Conservation (phyloP, 1,284 basidiomycete species). For the Leccinum fuscescens region DNA sequence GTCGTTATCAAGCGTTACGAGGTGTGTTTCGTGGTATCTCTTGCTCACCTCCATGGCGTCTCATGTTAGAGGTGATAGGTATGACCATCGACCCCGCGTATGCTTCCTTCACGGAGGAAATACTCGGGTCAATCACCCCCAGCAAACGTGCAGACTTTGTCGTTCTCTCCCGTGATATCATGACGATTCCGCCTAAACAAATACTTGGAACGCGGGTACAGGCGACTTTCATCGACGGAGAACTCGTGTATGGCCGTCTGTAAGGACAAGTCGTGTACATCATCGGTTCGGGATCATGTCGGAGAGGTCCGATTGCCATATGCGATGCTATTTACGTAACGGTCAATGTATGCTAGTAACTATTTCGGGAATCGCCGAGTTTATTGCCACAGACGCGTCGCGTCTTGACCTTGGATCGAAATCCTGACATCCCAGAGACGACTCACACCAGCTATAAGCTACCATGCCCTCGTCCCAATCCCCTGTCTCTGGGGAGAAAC, state of each 20-base stretch:
- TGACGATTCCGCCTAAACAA: constrained; percentile 58
- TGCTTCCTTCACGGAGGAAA: constrained; percentile 78
- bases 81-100: constrained; percentile 83
- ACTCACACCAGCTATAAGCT: background rate
- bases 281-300: background rate
- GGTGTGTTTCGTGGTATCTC: constrained; percentile 43
- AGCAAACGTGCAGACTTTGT: constrained; percentile 88
- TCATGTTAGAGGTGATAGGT: constrained; percentile 34
- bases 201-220: constrained; percentile 73
- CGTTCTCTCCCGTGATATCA: constrained; percentile 79
- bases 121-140: constrained; percentile 66
- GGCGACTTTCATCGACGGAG: constrained; percentile 79
- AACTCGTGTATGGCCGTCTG: constrained; percentile 56
- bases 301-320: too few species aligned
- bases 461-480: constrained; percentile 19
- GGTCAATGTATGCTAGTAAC: background rate
- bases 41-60: background rate
- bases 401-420: background rate
- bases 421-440: background rate
- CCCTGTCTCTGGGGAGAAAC: constrained; percentile 27
- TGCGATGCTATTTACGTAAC: background rate
- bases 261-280: constrained; percentile 3
- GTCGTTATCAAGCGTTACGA: constrained; percentile 68
- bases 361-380: constrained; percentile 19
- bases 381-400: constrained; percentile 27